A percentile compares a stretch with the other conserved stretches of the same genome.
These are phyloP conservation scores for Vaccinium myrtillus DNA, from an alignment of 148 eudicot genomes.

Conservation along the genomic window DNA sequence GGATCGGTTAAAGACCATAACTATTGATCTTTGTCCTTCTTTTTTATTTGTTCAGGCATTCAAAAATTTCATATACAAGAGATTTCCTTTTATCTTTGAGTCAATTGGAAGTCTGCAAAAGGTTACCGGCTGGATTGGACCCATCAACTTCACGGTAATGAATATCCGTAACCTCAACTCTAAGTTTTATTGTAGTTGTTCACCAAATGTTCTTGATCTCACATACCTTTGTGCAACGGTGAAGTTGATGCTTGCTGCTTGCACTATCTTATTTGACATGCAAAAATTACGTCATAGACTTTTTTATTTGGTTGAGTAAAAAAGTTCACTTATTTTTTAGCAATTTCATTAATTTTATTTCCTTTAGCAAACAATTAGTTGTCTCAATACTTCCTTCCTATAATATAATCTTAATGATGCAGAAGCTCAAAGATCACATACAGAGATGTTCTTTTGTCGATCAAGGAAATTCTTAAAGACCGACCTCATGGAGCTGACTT, in stretches of 20 bases:
- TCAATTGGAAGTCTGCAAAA: constrained; percentile 7
- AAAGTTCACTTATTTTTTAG: no score
- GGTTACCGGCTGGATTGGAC: not conserved
- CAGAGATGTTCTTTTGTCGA: no score
- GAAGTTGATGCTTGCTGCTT: not conserved
- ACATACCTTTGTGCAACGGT: not conserved
- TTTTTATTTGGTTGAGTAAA: no score
- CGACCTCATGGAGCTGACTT: no score
- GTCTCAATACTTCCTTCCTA: no score
- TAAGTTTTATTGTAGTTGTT: not conserved
- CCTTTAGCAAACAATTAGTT: no score
- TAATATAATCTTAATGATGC: not conserved
- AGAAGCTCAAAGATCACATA: not conserved
- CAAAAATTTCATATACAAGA: constrained; percentile 2
- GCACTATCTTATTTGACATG: not conserved
- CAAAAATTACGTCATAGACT: not conserved
- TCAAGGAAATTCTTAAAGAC: no score
- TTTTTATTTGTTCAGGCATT: not conserved
- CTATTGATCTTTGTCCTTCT: no score
- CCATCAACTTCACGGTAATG: not conserved
- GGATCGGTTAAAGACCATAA: no score
- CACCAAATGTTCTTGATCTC: not conserved
- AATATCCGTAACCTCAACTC: not conserved
- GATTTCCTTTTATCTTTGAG: constrained; percentile 8
- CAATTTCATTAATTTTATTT: no score